Base-by-base conservation (phyloP, 1,139 yeast genomes). In the Nakaseomyces delphensis region DNA sequence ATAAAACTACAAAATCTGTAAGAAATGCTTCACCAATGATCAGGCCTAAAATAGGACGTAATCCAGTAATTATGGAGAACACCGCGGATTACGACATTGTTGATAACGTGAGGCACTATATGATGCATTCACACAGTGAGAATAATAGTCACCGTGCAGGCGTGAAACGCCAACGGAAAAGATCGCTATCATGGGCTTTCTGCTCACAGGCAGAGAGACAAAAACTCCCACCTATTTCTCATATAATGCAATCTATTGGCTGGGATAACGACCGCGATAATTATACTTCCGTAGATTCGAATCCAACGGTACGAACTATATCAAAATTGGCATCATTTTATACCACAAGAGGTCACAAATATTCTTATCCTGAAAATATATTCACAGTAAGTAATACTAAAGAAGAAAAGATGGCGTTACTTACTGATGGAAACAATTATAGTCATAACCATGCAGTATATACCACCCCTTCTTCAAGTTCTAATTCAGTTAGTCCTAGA, bases 281-380 rank as follows among this genome's bases (percentile, higher is more conserved):
- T 4, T 4, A 14, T 16, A 4, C 4, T 6, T 11, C 9, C 7
- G 5, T n/a, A 7, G 37, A 33, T 4, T 10, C 37, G 6, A 42
- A 47, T 15, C 56, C 57, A 11, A 50, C 55, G 1, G 50, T 52
- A 2, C 48, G 48, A 10, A 50, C 56, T 4, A 39, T 55, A 15
- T 49, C 56, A 7, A 48, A 48, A 37, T 28, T 54, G 36, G 53
- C 60, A 3, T 49, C 55, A 2, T 52, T 56, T 36, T 55, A 54
- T 44, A 54, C 51, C 28, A 53, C 57, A 10, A 19, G 39, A 19
- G 58, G 57, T 7, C 58, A 53, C 44, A 47, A 49, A 31, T 54
- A 55, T 42, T 48, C 54, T 3, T 55, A 54, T 36, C 57, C 58
- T 2, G 51, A 48, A 18, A 47, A 47, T 24, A 38, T 38, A 20